Conservation (phyloP, 2,329 filamentous ascomycete genomes). For the Escovopsis sp. region DNA sequence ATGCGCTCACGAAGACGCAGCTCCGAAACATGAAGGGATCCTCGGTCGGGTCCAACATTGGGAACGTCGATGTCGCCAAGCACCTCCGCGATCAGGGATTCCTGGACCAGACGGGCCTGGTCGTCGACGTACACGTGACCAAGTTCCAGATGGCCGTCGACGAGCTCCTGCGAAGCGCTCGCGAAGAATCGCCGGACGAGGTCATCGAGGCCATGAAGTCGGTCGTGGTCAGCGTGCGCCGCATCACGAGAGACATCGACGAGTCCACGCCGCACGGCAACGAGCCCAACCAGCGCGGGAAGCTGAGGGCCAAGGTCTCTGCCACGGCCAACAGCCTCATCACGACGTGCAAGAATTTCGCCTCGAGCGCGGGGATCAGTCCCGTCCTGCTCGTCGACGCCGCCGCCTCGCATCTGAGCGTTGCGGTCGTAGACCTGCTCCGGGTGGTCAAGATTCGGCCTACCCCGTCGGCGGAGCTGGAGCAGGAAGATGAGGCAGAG, state of each 20-base stretch:
- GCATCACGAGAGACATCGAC: constrained; percentile 71
- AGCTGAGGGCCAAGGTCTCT: constrained; percentile 71
- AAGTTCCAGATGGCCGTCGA: constrained; percentile 92
- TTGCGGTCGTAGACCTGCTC: constrained; percentile 73
- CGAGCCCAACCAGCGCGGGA: constrained; percentile 41
- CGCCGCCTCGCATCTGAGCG: constrained; percentile 77
- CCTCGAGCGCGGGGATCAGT: constrained; percentile 65
- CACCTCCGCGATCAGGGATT: constrained; percentile 53
- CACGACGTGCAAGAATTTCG: constrained; percentile 86
- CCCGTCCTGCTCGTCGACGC: constrained; percentile 91
- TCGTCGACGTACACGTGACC: constrained; percentile 86
- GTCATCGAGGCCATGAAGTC: constrained; percentile 78
- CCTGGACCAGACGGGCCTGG: constrained; percentile 55
- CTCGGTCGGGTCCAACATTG: constrained; percentile 54
- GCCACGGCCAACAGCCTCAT: constrained; percentile 91
- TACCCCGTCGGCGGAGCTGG: constrained; percentile 61
- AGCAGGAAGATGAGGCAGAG: constrained; percentile 57
- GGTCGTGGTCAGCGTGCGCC: constrained; percentile 68
- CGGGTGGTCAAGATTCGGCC: constrained; percentile 70
- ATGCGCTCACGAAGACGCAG: constrained; percentile 78
- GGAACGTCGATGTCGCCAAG: constrained; percentile 52
- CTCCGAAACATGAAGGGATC: constrained; percentile 67
- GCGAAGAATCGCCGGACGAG: constrained; percentile 55
- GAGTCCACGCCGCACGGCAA: constrained; percentile 39
- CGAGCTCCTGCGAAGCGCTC: constrained; percentile 67